A percentile compares a stretch with the other conserved stretches of the same genome.
phyloP scores from a whole-genome alignment of 2,329 filamentous ascomycete species.

The Colletotrichum lini region DNA sequence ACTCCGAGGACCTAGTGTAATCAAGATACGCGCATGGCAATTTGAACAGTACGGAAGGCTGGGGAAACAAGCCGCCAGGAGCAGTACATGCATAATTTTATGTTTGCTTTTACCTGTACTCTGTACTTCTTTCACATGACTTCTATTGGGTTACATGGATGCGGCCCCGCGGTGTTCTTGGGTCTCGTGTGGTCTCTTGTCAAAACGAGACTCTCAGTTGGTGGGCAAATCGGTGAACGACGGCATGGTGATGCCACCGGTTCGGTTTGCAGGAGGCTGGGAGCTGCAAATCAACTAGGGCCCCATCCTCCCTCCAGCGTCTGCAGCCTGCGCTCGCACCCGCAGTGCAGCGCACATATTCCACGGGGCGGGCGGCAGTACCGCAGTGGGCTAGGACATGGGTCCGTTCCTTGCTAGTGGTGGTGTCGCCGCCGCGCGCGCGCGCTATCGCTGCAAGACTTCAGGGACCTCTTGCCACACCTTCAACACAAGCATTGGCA shows the following conservation, averaged over 20 bases:
- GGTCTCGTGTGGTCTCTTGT: conserved; percentile 16
- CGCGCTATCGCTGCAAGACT: neutral
- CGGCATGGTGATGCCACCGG: conserved; percentile 37
- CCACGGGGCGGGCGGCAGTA: conserved; percentile 35
- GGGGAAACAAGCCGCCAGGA: conserved; percentile 17
- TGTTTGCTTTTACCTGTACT: neutral
- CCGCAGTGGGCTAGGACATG: conserved; percentile 21
- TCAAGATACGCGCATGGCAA: conserved; percentile 1
- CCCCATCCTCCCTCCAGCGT: conserved; percentile 1
- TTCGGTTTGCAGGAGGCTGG: conserved; percentile 30
- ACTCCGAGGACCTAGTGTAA: no score
- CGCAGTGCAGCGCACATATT: conserved; percentile 22
- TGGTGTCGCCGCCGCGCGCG: neutral
- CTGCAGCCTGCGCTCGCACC: conserved; percentile 26
- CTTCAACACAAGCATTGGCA: neutral
- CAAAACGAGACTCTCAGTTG: neutral
- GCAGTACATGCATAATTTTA: conserved; percentile 33
- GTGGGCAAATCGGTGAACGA: conserved; percentile 10
- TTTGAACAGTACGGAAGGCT: conserved; percentile 35
- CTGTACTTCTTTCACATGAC: neutral
- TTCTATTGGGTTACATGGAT: conserved; percentile 14
- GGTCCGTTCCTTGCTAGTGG: neutral
- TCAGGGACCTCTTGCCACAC: conserved; percentile 8
- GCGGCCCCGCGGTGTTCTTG: conserved; percentile 24
- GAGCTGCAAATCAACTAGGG: conserved; percentile 30